phyloP scores from a whole-genome alignment of 2,329 filamentous ascomycete species.

The Chaetomium olivaceum region DNA sequence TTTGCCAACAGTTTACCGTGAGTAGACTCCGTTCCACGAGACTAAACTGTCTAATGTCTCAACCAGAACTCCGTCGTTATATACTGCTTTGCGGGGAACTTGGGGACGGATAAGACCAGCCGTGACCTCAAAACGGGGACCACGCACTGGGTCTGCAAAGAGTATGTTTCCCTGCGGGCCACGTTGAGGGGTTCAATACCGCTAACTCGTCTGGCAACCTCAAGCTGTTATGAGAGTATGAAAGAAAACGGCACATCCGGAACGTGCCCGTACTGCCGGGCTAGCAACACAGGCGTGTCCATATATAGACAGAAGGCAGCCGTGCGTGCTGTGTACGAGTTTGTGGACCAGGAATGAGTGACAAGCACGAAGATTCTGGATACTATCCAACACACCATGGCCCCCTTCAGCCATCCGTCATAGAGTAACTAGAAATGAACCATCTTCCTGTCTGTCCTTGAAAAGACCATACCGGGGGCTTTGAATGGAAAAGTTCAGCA shows the following conservation, averaged over 20 bases:
- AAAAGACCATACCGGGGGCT: constrained; percentile 28
- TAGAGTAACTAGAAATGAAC: constrained; percentile 25
- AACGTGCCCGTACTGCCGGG: background rate
- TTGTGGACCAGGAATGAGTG: background rate
- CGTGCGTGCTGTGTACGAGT: background rate
- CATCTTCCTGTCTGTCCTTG: constrained; percentile 23
- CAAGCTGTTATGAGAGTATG: background rate
- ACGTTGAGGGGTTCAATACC: background rate
- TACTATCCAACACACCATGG: background rate
- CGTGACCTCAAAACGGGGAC: background rate
- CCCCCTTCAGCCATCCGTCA: background rate
- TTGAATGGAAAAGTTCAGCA: constrained; percentile 26
- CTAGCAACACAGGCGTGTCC: background rate
- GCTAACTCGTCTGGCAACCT: background rate
- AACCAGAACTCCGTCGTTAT: background rate
- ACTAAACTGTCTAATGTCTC: background rate
- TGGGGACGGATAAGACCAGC: background rate
- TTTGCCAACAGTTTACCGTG: background rate
- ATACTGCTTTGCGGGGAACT: background rate
- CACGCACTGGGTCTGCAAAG: background rate
- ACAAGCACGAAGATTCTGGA: background rate
- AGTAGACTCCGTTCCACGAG: background rate
- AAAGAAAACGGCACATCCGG: background rate
- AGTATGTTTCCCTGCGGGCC: background rate
- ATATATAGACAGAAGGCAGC: background rate